Conservation (phyloP, 2,329 filamentous ascomycete species). For the Alternaria postmessia region DNA sequence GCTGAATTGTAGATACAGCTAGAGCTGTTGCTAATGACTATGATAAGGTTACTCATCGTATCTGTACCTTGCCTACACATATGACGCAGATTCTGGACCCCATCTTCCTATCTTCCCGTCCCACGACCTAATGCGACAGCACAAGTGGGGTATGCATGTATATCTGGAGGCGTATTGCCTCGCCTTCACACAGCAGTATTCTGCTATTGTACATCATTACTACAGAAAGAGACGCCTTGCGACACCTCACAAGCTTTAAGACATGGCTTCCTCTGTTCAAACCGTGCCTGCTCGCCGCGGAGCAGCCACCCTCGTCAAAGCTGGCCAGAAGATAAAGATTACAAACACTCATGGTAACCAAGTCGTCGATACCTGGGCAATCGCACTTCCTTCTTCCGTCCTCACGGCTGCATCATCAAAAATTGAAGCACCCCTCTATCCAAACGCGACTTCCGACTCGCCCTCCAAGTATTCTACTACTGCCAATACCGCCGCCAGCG, state of each 20-base stretch:
- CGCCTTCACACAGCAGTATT: background rate
- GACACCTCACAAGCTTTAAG: background rate
- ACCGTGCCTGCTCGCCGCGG: constrained; percentile 52
- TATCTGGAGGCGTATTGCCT: background rate
- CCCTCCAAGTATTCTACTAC: constrained; percentile 30
- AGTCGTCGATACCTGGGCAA: constrained; percentile 61
- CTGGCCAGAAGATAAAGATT: constrained; percentile 55
- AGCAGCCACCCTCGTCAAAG: constrained; percentile 50
- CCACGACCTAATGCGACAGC: constrained; percentile 15
- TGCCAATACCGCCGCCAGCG: constrained; percentile 38
- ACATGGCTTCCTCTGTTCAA: constrained; percentile 21
- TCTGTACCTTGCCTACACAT: background rate
- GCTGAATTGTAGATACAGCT: background rate
- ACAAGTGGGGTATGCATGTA: constrained; percentile 20
- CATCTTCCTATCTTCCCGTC: constrained; percentile 24
- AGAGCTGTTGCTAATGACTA: constrained; percentile 8
- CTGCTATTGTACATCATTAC: background rate
- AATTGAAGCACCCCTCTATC: constrained; percentile 39
- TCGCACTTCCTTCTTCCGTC: constrained; percentile 45
- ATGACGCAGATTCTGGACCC: background rate
- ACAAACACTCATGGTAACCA: constrained; percentile 60
- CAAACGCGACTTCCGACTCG: constrained; percentile 35
- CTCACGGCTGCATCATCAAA: constrained; percentile 32
- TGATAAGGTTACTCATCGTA: constrained; percentile 10
- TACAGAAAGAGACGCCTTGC: background rate